phyloP scores from a whole-genome alignment of 2,329 filamentous ascomycete genomes.

The Penicillium corylophilum region DNA sequence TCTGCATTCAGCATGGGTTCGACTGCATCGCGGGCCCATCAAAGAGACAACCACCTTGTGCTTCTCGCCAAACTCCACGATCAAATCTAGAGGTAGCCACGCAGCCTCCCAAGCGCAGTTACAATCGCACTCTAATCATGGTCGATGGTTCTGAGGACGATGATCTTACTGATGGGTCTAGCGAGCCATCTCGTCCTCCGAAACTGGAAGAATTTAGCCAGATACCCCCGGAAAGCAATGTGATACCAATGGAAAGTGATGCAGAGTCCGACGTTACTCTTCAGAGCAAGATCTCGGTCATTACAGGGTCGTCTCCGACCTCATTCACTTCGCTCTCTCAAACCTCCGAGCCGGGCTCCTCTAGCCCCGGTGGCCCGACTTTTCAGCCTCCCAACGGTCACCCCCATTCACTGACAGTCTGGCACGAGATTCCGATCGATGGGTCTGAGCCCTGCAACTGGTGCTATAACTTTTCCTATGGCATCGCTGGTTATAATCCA shows the following conservation, averaged over 20 bases:
- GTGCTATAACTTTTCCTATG: conserved; percentile 41
- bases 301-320: not conserved
- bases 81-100: conserved; percentile 6
- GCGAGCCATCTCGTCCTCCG: not conserved
- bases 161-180: not conserved
- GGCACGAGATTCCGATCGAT: conserved; percentile 24
- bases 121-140: not conserved
- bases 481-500: conserved; percentile 41
- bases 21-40: conserved; percentile 40
- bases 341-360: not conserved
- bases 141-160: too few species aligned
- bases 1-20: conserved; percentile 28
- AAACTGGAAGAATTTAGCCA: not conserved
- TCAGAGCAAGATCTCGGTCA: not conserved
- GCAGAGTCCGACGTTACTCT: not conserved
- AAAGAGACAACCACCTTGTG: conserved; percentile 2
- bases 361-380: not conserved
- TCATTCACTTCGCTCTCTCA: too few species aligned
- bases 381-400: conserved; percentile 30
- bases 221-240: not conserved
- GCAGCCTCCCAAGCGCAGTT: too few species aligned
- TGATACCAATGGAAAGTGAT: not conserved
- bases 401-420: conserved; percentile 43
- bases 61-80: not conserved
- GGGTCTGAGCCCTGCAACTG: conserved; percentile 37